Percentiles rank a stretch among this genome's conserved stretches.
Evolutionary conservation across 495 filamentous ascomycete genomes (phyloP).

Genomic region (Xylaria grammica): DNA sequence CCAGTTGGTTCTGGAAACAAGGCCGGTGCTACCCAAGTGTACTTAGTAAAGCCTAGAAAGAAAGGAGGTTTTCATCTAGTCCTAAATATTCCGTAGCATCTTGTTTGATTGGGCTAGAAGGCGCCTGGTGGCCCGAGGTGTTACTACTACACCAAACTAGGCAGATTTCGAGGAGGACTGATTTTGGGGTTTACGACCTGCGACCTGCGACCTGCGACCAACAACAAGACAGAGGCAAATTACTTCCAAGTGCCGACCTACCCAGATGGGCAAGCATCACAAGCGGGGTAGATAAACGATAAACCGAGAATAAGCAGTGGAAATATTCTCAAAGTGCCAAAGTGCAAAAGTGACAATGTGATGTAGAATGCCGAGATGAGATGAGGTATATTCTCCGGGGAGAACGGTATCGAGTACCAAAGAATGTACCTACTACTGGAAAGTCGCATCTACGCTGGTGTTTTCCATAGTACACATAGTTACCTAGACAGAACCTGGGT

Average conservation of each 20-base stretch:
- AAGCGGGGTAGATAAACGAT: slow-evolving; percentile 4
- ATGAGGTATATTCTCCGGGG: background rate
- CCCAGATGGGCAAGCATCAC: background rate
- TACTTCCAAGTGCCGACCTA: background rate
- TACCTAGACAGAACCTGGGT: no score
- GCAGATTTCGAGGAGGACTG: background rate
- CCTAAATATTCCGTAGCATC: background rate
- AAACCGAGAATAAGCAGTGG: background rate
- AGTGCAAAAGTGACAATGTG: background rate
- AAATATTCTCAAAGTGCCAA: background rate
- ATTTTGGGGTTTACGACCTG: background rate
- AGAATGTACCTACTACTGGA: background rate
- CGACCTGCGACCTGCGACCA: no score
- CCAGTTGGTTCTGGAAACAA: no score
- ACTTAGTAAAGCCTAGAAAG: no score
- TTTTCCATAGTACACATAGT: background rate
- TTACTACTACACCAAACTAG: background rate
- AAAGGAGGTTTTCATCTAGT: background rate
- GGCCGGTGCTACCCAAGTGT: no score
- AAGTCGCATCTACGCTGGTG: background rate
- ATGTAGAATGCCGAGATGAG: background rate
- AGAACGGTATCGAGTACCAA: background rate
- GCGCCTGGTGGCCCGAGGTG: background rate
- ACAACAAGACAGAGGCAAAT: background rate
- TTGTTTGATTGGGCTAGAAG: background rate